phyloP scores from a whole-genome alignment of 495 filamentous ascomycete species.

The Coniosporium apollinis region DNA sequence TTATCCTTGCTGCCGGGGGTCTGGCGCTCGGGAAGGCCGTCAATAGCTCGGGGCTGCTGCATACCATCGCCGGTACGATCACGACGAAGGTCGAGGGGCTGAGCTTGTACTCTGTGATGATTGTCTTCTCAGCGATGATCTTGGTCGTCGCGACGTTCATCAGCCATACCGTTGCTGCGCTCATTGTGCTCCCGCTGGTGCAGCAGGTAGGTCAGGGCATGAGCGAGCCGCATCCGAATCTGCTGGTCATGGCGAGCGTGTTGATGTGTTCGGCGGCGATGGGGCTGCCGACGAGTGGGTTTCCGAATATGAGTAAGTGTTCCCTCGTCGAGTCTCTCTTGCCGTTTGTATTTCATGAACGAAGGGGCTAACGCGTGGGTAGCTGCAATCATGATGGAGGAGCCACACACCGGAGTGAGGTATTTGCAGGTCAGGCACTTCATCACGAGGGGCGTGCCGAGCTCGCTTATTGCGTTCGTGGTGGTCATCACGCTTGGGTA shows the following conservation, averaged over 20 bases:
- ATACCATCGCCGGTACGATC: constrained; percentile 67
- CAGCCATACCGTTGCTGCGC: constrained; percentile 86
- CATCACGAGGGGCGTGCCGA: constrained; percentile 73
- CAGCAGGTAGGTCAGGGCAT: constrained; percentile 67
- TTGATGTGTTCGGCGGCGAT: constrained; percentile 60
- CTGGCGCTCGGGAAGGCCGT: constrained; percentile 89
- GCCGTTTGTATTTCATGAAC: constrained; percentile 10
- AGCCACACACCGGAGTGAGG: constrained; percentile 71
- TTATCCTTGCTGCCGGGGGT: constrained; percentile 91
- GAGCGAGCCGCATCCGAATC: constrained; percentile 78
- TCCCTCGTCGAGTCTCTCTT: constrained; percentile 4
- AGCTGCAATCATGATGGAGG: constrained; percentile 99
- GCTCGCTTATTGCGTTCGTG: constrained; percentile 59
- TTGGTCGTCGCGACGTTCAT: constrained; percentile 95
- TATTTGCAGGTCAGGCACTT: constrained; percentile 92
- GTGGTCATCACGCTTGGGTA: constrained; percentile 83
- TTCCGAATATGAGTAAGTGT: constrained; percentile 96
- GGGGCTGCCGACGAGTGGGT: constrained; percentile 87
- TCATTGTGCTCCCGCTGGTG: constrained; percentile 89
- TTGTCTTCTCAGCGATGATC: constrained; percentile 74
- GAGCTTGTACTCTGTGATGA: constrained; percentile 71
- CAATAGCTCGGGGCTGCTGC: constrained; percentile 79
- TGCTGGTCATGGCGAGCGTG: constrained; percentile 76
- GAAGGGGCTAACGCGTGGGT: neutral
- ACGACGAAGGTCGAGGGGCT: constrained; percentile 55